Percentiles rank a stretch among this genome's conserved stretches.
phyloP scores from a whole-genome alignment of 192 early-diverging fungal genomes.

The Dissophora globulifera region DNA sequence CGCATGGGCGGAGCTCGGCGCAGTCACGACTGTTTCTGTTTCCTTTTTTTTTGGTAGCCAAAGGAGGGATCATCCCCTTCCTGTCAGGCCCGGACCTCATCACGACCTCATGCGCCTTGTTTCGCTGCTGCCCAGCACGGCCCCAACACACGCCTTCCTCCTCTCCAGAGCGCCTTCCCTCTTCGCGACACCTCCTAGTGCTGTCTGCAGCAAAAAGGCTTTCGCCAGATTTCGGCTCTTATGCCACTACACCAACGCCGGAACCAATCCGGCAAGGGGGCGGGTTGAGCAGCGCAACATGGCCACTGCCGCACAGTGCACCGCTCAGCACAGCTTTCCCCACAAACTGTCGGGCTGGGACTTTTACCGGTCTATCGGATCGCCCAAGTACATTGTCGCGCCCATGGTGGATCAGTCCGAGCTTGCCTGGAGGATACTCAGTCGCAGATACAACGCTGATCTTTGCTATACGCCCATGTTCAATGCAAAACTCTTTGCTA shows the following conservation, averaged over 20 bases:
- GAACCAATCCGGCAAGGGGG: too few relatives aligned
- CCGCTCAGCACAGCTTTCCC: conserved; percentile 17
- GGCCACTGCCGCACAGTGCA: conserved; percentile 21
- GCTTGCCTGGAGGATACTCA: conserved; percentile 93
- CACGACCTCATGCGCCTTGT: not conserved
- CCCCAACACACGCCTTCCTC: not conserved
- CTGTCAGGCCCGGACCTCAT: not conserved
- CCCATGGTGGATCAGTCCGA: conserved; percentile 99
- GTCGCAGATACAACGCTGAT: conserved; percentile 84
- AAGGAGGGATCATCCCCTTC: not conserved
- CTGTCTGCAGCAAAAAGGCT: too few relatives aligned
- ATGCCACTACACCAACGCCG: not conserved
- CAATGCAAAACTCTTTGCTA: conserved; percentile 87
- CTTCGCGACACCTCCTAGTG: too few relatives aligned
- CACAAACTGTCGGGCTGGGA: conserved; percentile 80
- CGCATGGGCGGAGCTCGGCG: too few relatives aligned
- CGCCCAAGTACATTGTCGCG: conserved; percentile 85
- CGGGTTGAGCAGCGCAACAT: conserved; percentile 23
- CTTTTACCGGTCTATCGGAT: conserved; percentile 79
- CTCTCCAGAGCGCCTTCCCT: not conserved
- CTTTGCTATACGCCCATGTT: conserved; percentile 99
- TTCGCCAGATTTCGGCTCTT: too few relatives aligned
- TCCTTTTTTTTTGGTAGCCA: not conserved
- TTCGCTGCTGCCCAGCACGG: not conserved
- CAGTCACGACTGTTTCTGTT: not conserved